Conservation (phyloP, 1,284 basidiomycete species). For the Spongiforma sp. region DNA sequence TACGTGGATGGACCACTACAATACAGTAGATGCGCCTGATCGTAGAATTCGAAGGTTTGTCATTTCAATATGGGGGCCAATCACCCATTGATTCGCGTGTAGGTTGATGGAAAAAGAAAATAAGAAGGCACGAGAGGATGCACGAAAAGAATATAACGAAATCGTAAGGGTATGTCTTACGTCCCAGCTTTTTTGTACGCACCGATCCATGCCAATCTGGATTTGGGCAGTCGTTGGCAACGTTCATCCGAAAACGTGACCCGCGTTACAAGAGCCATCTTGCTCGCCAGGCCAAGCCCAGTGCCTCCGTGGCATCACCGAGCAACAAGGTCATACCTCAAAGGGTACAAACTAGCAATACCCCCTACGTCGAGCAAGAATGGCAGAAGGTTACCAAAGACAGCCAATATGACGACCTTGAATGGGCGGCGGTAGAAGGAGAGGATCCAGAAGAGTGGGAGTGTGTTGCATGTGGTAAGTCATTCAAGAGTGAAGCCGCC, state of each 20-base stretch:
- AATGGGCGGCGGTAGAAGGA: conserved; percentile 73
- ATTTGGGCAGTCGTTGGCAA: conserved; percentile 70
- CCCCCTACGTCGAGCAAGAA: conserved; percentile 75
- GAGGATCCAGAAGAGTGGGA: conserved; percentile 86
- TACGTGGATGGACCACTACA: conserved; percentile 88
- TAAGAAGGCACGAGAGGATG: conserved; percentile 88
- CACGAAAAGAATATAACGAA: conserved; percentile 93
- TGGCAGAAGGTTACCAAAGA: conserved; percentile 73
- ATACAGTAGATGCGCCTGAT: conserved; percentile 85
- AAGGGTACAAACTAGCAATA: conserved; percentile 24
- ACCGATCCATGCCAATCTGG: background rate
- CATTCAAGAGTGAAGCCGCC: conserved; percentile 90
- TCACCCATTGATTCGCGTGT: conserved; percentile 4
- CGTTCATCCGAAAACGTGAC: conserved; percentile 93
- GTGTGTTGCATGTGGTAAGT: conserved; percentile 95
- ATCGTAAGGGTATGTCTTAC: conserved; percentile 72
- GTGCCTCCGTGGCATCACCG: conserved; percentile 36
- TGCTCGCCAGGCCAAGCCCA: conserved; percentile 46
- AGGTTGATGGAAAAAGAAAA: conserved; percentile 98
- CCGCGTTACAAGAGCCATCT: conserved; percentile 86
- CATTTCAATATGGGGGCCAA: background rate
- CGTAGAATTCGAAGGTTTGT: conserved; percentile 77
- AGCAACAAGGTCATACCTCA: conserved; percentile 24
- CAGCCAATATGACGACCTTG: conserved; percentile 60
- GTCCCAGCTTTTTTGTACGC: background rate